Evolutionary conservation across 768 basidiomycete genomes (phyloP).

Genomic region (Kwoniella heveanensis): DNA sequence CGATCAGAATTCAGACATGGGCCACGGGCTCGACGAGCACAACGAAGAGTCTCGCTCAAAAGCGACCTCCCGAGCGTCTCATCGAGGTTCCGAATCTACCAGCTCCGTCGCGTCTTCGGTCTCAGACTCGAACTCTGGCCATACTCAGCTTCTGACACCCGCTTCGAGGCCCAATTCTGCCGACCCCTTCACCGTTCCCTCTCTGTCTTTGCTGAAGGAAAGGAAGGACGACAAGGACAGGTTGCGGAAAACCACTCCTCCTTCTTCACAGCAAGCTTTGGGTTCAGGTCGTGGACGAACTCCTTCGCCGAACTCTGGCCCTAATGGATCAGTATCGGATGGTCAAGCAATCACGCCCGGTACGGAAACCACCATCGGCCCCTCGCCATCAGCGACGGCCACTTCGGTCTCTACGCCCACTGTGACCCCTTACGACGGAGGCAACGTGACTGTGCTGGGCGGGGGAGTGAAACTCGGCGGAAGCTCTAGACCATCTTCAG

Average conservation of each 20-base stretch:
- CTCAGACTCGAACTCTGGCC: conserved; percentile 38
- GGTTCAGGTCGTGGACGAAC: conserved; percentile 29
- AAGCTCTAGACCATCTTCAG: conserved; percentile 36
- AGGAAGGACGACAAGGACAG: conserved; percentile 9
- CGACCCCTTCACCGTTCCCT: conserved; percentile 33
- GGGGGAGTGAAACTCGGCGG: conserved; percentile 57
- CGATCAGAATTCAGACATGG: not conserved
- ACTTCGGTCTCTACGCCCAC: conserved; percentile 29
- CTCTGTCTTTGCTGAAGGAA: conserved; percentile 5
- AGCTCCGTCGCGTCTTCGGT: conserved; percentile 31
- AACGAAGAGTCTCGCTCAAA: not conserved
- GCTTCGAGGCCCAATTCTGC: conserved; percentile 41
- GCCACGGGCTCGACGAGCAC: conserved; percentile 3
- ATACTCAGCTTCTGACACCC: conserved; percentile 45
- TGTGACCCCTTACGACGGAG: conserved; percentile 56
- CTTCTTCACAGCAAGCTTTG: not conserved
- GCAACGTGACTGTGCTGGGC: conserved; percentile 57
- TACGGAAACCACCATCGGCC: conserved; percentile 21
- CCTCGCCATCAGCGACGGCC: not conserved
- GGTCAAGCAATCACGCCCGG: conserved; percentile 19
- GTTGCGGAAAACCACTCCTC: conserved; percentile 19
- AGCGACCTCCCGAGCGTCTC: conserved; percentile 15
- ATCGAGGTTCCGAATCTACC: conserved; percentile 29
- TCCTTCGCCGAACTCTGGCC: conserved; percentile 21
- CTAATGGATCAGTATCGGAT: not conserved